These are phyloP conservation scores for Paramecium sexaurelia DNA, from an alignment of 73 alveolate species.

Conservation along the genomic window DNA sequence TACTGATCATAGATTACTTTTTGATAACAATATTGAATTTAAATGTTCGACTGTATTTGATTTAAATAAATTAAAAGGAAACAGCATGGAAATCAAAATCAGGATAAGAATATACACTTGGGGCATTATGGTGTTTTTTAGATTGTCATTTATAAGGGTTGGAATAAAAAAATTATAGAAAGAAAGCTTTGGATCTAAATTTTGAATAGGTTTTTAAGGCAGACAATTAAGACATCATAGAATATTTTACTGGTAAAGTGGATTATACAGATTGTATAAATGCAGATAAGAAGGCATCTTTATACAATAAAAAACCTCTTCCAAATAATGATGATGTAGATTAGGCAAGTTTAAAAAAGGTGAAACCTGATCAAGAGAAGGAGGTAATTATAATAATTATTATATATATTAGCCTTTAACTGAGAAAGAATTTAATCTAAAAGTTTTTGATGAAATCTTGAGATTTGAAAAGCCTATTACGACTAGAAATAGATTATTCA, in stretches of 20 bases:
- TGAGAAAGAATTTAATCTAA: conserved; percentile 35
- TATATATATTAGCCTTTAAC: background rate
- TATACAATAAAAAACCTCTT: background rate
- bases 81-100: conserved; percentile 47
- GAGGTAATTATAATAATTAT: background rate
- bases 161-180: background rate
- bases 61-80: background rate
- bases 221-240: background rate
- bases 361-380: background rate
- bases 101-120: conserved; percentile 7
- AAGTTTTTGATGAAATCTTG: conserved; percentile 35
- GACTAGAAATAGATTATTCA: conserved; percentile 53
- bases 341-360: background rate
- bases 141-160: background rate
- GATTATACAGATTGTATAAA: conserved; percentile 45
- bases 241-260: conserved; percentile 36
- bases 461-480: conserved; percentile 58
- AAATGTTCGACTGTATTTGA: background rate
- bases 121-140: conserved; percentile 1
- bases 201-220: background rate
- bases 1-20: conserved; percentile 6
- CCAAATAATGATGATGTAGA: background rate
- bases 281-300: conserved; percentile 10
- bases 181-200: background rate
- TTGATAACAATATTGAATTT: conserved; percentile 24